Base-by-base conservation (phyloP, 768 basidiomycete genomes). In the Pleurotus salmoneostramineus region DNA sequence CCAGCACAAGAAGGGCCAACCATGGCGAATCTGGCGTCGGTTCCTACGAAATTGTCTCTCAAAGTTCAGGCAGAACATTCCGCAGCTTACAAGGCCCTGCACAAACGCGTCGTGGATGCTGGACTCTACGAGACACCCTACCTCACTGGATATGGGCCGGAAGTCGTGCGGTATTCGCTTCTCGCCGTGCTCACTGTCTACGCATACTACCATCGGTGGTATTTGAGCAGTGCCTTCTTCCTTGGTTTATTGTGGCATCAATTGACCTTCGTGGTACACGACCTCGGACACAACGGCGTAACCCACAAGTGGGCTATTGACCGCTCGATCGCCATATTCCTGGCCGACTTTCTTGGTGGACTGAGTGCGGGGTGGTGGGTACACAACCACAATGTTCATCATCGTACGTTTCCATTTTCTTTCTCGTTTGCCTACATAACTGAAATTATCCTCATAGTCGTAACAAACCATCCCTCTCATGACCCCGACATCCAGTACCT, bases 351-450 rank as follows among this genome's bases (percentile, higher is more conserved):
- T 65, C 76, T 95, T 48, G 97, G 97, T 27, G 97, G 97, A 4
- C 76, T 99, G 55, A 97, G 95, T 68, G 80, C 97, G 21, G 93
- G 95, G 42, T 99, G 97, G 97, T 99, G 96, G 96, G 91, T 93
- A 42, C 83, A 95, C 90, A 93, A 91, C 68, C 97, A 99, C 69
- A 97, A 98, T 65, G 86, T 95, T 48, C 95, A 98, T 75, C 95
- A 98, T 73, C 78, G 94, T 94, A 68, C 78, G 95, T 82, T 21
- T 32, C 43, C 45, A 45, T 55, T 12, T 37, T 35, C 21, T 27
- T 48, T 58, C 34, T 15, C 33, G 40, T 51, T 17, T 15, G 11
- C 5, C 50, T 33, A 56, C 15, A 42, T 56, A 17, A 59, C 60
- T 47, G 57, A 44, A 57, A 62, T 50, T 66, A 33, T 62, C 34